Evolutionary conservation across 164 flowering plant genomes (phyloP).

Genomic region (Buxus sempervirens): DNA sequence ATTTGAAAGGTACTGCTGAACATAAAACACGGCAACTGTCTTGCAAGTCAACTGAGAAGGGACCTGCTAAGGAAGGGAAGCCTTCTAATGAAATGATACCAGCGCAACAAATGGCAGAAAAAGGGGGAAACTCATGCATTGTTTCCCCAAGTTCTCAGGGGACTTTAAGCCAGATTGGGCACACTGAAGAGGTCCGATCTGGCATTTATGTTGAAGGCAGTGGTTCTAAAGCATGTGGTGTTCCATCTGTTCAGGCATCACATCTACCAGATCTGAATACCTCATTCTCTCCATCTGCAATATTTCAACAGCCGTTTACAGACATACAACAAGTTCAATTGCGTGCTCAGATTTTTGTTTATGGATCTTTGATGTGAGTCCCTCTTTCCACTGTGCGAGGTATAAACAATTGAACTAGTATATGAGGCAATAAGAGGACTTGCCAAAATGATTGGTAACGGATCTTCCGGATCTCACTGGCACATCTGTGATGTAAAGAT

Average conservation of each 20-base stretch:
- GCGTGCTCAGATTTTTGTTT: constrained; percentile 98
- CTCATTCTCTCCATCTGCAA: constrained; percentile 39
- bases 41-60: constrained; percentile 41
- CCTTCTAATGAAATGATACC: constrained; percentile 33
- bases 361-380: constrained; percentile 96
- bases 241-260: constrained; percentile 37
- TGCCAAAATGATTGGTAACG: not conserved
- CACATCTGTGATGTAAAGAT: not conserved
- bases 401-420: not conserved
- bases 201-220: constrained; percentile 29
- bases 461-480: not conserved
- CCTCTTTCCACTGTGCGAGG: not conserved
- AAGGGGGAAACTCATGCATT: constrained; percentile 27
- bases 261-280: constrained; percentile 63
- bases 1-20: constrained; percentile 34
- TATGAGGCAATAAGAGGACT: not conserved
- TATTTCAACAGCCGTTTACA: constrained; percentile 73
- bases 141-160: constrained; percentile 27
- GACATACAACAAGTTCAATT: constrained; percentile 93
- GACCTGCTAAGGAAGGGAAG: constrained; percentile 40
- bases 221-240: constrained; percentile 33
- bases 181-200: constrained; percentile 35
- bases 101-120: constrained; percentile 27
- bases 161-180: constrained; percentile 25
- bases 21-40: constrained; percentile 45